Base-by-base conservation (phyloP, 164 flowering plant species). In the Vitis rotundifolia region DNA sequence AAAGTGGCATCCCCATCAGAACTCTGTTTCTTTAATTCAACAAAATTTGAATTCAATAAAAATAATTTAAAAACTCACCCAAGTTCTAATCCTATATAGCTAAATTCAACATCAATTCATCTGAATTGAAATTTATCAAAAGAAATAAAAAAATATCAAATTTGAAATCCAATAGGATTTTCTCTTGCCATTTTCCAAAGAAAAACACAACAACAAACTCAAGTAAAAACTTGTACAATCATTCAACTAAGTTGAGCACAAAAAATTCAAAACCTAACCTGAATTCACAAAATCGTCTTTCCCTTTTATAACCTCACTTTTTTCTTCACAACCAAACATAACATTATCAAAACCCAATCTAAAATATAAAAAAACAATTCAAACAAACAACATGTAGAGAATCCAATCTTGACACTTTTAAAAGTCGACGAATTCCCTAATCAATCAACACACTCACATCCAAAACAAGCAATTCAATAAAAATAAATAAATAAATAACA, bases 11-110 rank as follows among this genome's bases (percentile, higher is more conserved):
- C 80, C n/a, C 66, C 75, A 76, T 79, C 82, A 14, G 76, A 69
- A 74, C 61, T 88, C 77, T 86, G 91, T 65, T 79, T 89, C 82
- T 91, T 94, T 76, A 89, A 75, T 64, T 92, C 97, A 9, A 28
- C 22, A 14, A 64, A 63, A 64, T 49, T 13, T 29, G n/a, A 47
- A 59, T 70, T 18, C 1, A 37, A 22, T 22, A 22, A 22, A 22
- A 22, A 22, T 22, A 22, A 2, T 63, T 47, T 16, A 11, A 48
- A 48, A 49, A 68, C 11, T n/a, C 13, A 52, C 10, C 57, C 49
- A 16, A 58, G 16, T 11, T 28, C 14, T 13, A 19, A 29, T 44
- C 8, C 10, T 11, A 22, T 22, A 11, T 9, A 14, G 16, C 3
- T 14, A 9, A 47, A 60, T n/a, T 44, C 55, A 56, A 51, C 16